Conservation (phyloP, 2,329 filamentous ascomycete genomes). For the Pseudocercospora crystallina region DNA sequence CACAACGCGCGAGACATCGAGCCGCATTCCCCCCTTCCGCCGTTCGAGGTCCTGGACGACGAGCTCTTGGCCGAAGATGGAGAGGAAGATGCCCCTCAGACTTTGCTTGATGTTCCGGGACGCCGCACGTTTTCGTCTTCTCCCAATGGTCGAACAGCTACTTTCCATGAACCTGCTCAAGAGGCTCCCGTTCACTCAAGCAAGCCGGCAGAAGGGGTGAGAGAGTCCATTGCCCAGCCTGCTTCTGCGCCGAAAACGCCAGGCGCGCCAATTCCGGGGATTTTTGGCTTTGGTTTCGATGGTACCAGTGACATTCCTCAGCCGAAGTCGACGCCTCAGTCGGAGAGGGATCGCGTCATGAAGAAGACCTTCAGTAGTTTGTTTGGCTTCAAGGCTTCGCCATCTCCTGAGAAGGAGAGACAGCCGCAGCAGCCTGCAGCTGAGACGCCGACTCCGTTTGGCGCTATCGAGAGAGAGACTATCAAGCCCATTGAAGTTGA, state of each 20-base stretch:
- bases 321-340: conserved; percentile 26
- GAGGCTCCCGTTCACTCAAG: no score
- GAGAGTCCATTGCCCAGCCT: background rate
- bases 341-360: conserved; percentile 32
- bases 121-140: no score
- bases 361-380: conserved; percentile 31
- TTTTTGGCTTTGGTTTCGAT: conserved; percentile 22
- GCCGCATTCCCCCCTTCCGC: no score
- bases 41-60: no score
- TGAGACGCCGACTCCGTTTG: conserved; percentile 14
- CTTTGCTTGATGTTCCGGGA: no score
- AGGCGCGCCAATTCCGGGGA: conserved; percentile 7
- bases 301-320: conserved; percentile 16
- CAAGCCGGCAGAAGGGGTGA: no score
- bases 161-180: no score
- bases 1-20: no score
- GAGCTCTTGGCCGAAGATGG: no score
- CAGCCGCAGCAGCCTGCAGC: conserved; percentile 1
- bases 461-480: background rate
- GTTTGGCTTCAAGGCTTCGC: conserved; percentile 32
- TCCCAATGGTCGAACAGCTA: no score
- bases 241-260: conserved; percentile 12
- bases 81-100: no score
- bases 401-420: conserved; percentile 22
- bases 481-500: no score